Evolutionary conservation across 2,329 filamentous ascomycete genomes (phyloP).

Genomic region (Plectosphaerella sp.): DNA sequence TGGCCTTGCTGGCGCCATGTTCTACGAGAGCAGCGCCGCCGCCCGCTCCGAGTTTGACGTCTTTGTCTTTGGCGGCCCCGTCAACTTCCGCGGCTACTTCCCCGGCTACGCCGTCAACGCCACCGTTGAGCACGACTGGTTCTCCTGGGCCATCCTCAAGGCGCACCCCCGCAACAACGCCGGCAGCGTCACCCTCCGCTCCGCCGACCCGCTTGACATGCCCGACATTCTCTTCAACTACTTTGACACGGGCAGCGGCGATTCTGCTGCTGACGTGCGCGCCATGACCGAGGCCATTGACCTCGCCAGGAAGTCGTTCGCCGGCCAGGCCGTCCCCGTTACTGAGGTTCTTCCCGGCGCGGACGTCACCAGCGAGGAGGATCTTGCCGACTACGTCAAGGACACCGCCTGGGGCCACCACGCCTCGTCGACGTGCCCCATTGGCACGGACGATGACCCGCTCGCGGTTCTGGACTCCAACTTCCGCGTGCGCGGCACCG

Average conservation of each 20-base stretch:
- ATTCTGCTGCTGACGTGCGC: constrained; percentile 42
- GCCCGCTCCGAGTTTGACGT: constrained; percentile 21
- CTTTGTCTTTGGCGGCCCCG: constrained; percentile 32
- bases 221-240: constrained; percentile 62
- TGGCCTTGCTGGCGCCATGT: constrained; percentile 18
- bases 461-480: constrained; percentile 42
- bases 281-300: constrained; percentile 52
- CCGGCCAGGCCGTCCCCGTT: constrained; percentile 18
- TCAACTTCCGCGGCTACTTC: constrained; percentile 34
- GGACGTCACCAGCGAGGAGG: constrained; percentile 10
- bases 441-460: constrained; percentile 22
- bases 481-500: constrained; percentile 40
- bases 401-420: constrained; percentile 28
- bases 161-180: constrained; percentile 57
- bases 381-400: constrained; percentile 19
- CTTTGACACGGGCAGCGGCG: constrained; percentile 46
- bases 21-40: constrained; percentile 20
- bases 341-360: constrained; percentile 13
- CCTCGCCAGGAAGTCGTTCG: constrained; percentile 9
- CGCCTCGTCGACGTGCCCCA: constrained; percentile 26
- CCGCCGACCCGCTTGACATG: constrained; percentile 57
- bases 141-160: constrained; percentile 50
- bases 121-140: constrained; percentile 30
- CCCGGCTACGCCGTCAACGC: constrained; percentile 27
- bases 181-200: constrained; percentile 58